These are phyloP conservation scores for Clarireedia paspali DNA, from an alignment of 2,329 filamentous ascomycete species.

Conservation along the genomic window DNA sequence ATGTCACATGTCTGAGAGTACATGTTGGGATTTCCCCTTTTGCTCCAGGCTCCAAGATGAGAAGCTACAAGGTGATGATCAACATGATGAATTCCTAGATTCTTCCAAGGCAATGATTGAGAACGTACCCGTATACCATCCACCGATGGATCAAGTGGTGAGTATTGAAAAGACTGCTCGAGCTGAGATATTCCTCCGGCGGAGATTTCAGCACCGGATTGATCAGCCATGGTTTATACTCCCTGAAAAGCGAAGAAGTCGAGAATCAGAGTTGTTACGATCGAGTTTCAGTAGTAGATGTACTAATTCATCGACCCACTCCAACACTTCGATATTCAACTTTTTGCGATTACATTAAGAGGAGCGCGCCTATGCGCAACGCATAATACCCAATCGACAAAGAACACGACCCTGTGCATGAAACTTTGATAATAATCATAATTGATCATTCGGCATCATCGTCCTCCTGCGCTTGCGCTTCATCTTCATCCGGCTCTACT, in stretches of 20 bases:
- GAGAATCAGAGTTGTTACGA: too few relatives aligned
- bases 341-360: too few relatives aligned
- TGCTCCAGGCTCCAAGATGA: not conserved
- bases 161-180: not conserved
- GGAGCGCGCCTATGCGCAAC: too few relatives aligned
- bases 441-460: not conserved
- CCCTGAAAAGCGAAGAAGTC: not conserved
- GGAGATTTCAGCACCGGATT: not conserved
- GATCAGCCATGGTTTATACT: not conserved
- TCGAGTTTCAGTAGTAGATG: too few relatives aligned
- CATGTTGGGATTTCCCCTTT: not conserved
- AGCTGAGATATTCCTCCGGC: not conserved
- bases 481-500: constrained; percentile 11
- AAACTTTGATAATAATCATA: not conserved
- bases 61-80: not conserved
- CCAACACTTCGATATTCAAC: too few relatives aligned
- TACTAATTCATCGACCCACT: too few relatives aligned
- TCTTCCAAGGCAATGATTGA: too few relatives aligned
- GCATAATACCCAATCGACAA: not conserved
- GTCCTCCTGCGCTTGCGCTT: not conserved
- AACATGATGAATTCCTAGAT: not conserved
- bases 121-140: constrained; percentile 8
- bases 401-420: not conserved
- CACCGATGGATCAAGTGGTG: constrained; percentile 4
- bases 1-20: constrained; percentile 2